These are phyloP conservation scores for Niebla homalea DNA, from an alignment of 495 filamentous ascomycete species.

Conservation along the genomic window DNA sequence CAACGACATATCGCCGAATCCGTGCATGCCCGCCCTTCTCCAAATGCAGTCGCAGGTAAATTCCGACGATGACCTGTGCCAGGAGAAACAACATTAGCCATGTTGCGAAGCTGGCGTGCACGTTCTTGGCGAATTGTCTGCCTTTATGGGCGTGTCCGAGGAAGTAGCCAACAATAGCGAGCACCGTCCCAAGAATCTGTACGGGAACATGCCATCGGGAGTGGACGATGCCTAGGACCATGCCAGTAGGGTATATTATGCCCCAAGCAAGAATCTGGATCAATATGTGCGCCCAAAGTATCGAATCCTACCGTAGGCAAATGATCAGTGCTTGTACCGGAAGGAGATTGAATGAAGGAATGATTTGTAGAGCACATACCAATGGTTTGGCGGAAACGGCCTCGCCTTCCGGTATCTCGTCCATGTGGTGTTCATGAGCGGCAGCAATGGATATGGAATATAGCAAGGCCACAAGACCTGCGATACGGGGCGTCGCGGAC, in stretches of 20 bases:
- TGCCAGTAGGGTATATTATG: slow-evolving; percentile 81
- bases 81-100: slow-evolving; percentile 66
- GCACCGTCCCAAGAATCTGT: slow-evolving; percentile 57
- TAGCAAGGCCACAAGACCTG: slow-evolving; percentile 15
- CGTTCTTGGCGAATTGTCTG: slow-evolving; percentile 71
- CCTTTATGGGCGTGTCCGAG: slow-evolving; percentile 85
- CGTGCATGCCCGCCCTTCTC: slow-evolving; percentile 67
- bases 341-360: slow-evolving; percentile 1
- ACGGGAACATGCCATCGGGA: slow-evolving; percentile 91
- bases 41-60: slow-evolving; percentile 83
- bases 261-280: slow-evolving; percentile 82
- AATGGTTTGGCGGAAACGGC: slow-evolving; percentile 72
- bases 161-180: slow-evolving; percentile 77
- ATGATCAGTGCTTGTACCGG: neutral
- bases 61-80: slow-evolving; percentile 63
- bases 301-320: slow-evolving; percentile 48
- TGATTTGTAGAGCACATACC: slow-evolving; percentile 36
- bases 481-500: neutral
- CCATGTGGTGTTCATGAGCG: slow-evolving; percentile 65
- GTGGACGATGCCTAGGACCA: slow-evolving; percentile 90
- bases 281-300: slow-evolving; percentile 87
- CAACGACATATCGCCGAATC: slow-evolving; percentile 58
- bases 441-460: slow-evolving; percentile 23
- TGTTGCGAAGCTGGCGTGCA: slow-evolving; percentile 70
- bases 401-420: slow-evolving; percentile 62